Evolutionary conservation across 2,329 filamentous ascomycete species (phyloP).

Genomic region (Capronia americana): DNA sequence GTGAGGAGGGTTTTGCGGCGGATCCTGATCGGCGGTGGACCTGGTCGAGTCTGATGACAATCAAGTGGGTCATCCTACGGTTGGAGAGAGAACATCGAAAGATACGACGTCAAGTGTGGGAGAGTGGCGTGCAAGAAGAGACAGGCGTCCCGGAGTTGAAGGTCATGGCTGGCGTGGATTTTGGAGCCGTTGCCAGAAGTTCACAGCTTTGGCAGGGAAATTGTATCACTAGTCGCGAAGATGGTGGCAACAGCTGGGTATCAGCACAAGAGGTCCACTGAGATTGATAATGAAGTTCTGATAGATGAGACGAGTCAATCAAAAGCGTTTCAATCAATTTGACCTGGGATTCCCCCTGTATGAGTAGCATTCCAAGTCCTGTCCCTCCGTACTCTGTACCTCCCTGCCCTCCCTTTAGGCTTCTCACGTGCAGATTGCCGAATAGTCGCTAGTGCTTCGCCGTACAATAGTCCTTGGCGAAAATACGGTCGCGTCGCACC

Average conservation of each 20-base stretch:
- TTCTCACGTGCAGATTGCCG: background rate
- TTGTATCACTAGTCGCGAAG: conserved; percentile 26
- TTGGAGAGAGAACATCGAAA: conserved; percentile 48
- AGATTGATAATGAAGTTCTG: conserved; percentile 24
- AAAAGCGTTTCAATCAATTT: conserved; percentile 26
- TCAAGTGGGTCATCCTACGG: conserved; percentile 54
- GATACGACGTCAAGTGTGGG: conserved; percentile 42
- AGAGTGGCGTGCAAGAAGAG: conserved; percentile 4
- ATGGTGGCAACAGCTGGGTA: conserved; percentile 25
- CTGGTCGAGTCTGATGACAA: conserved; percentile 56
- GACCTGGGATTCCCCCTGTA: background rate
- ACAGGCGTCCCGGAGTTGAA: conserved; percentile 24
- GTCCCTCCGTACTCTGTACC: too few relatives aligned
- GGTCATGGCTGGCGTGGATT: conserved; percentile 45
- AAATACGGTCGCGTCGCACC: conserved; percentile 6
- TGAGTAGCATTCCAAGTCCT: background rate
- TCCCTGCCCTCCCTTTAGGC: background rate
- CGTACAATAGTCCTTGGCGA: background rate
- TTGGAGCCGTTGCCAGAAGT: conserved; percentile 48
- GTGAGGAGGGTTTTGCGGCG: conserved; percentile 48
- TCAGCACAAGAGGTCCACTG: conserved; percentile 35
- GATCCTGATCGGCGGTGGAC: conserved; percentile 46
- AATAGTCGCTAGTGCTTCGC: background rate
- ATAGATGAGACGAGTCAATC: conserved; percentile 24
- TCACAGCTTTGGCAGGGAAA: conserved; percentile 47